Base-by-base conservation (phyloP, 441 rosid genomes). In the Rhodomyrtus psidioides region DNA sequence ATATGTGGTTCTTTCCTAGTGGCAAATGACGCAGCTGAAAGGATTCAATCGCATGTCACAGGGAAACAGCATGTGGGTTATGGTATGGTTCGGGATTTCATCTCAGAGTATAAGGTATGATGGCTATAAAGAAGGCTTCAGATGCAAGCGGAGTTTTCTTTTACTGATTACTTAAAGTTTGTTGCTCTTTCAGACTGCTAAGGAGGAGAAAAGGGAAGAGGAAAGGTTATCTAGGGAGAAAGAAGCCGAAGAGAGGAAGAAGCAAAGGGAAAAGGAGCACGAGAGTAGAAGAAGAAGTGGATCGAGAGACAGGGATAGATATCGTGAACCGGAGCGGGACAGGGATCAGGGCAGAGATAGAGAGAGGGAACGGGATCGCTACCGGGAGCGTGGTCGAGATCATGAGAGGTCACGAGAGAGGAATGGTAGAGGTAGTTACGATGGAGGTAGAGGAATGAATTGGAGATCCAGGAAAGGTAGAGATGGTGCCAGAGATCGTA, bases 21-120 rank as follows among this genome's bases (percentile, higher is more conserved):
- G 81, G 98, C 99, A 83, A 96, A 94, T 91, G 99, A 97, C 87
- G 99, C 96, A 83, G 93, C 90, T 49, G 99, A 97, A 90, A 95
- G 99, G 90, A 95, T 98, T 84, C 99, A 96, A 88, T 97, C 99
- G 90, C 99, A 97, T 90, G 91, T 97, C 90, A 88, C 91, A 1
- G 99, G 99, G 87, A 97, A 97, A 92, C 99, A 97, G 88, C 99
- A 97, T 90, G 92, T 97, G 83, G 99, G 99, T 83, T 97, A 94
- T 87, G 99, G 98, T 88, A 83, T 97, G 99, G 99, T 96, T 87
- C 94, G 99, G 9, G 99, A 97, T 88, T 97, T 95, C 89, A 94
- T 97, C 55, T 55, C 91, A 21, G 98, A 95, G 87, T 92, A 90
- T 92, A 97, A 95, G 91, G 99, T 97, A 88, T 65, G 79, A 83